phyloP scores from a whole-genome alignment of 371 early-diverging fungal species.

The Funneliformis caledonium region DNA sequence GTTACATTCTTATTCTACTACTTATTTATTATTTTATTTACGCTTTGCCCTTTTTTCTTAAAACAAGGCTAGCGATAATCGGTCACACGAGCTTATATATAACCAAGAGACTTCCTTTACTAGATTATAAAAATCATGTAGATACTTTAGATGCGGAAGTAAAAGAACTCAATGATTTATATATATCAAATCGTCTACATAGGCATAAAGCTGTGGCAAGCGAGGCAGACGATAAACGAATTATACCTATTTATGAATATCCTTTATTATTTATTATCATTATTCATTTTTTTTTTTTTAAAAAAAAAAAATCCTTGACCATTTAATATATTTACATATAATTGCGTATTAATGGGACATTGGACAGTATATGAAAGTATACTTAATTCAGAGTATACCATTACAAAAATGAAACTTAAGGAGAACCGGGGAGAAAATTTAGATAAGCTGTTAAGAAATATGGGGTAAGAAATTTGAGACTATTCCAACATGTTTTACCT shows the following conservation, averaged over 20 bases:
- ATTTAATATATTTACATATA: constrained; percentile 1
- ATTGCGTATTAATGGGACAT: constrained; percentile 27
- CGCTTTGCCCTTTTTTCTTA: neutral
- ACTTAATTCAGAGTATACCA: constrained; percentile 22
- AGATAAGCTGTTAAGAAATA: neutral
- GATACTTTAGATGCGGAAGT: constrained; percentile 21
- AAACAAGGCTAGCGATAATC: constrained; percentile 21
- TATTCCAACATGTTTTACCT: neutral
- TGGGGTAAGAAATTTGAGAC: constrained; percentile 2
- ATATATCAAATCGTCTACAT: neutral
- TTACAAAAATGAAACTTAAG: constrained; percentile 13
- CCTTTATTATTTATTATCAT: constrained; percentile 2
- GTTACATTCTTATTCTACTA: neutral
- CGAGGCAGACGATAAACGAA: neutral
- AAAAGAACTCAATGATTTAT: neutral
- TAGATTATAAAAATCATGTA: neutral
- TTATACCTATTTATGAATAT: constrained; percentile 20
- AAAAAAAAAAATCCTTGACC: neutral
- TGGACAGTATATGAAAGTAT: constrained; percentile 32
- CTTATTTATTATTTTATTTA: neutral
- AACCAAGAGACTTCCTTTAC: neutral
- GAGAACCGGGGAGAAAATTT: neutral
- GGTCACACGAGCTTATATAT: constrained; percentile 22
- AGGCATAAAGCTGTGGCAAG: neutral
- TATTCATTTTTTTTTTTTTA: neutral